A percentile compares a stretch with the other conserved stretches of the same genome.
These are phyloP conservation scores for Cystofilobasidium ferigula DNA, from an alignment of 768 basidiomycete species.

Conservation along the genomic window DNA sequence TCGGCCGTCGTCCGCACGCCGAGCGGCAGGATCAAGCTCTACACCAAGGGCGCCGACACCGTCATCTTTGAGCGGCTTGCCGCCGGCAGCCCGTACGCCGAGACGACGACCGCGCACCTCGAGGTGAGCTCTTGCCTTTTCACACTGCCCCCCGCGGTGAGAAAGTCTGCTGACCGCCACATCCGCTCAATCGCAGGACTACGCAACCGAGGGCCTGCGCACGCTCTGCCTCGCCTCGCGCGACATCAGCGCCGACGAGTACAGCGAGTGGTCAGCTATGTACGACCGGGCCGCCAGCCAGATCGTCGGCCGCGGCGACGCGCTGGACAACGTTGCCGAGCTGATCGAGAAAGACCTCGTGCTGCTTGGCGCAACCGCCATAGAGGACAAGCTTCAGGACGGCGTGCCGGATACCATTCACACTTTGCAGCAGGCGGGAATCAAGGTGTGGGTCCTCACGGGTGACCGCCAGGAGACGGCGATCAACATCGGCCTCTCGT, in stretches of 20 bases:
- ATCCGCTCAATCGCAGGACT: constrained; percentile 48
- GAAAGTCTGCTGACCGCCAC: neutral
- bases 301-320: constrained; percentile 79
- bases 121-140: constrained; percentile 50
- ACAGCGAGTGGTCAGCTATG: constrained; percentile 72
- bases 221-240: constrained; percentile 94
- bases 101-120: constrained; percentile 75
- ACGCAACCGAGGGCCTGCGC: constrained; percentile 90
- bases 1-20: constrained; percentile 81
- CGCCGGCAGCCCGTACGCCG: constrained; percentile 62
- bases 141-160: neutral
- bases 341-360: constrained; percentile 89
- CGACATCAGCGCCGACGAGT: constrained; percentile 82
- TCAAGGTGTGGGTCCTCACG: constrained; percentile 98
- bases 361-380: constrained; percentile 88
- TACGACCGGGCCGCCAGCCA: constrained; percentile 90
- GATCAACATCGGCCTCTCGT: constrained; percentile 97
- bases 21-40: constrained; percentile 84
- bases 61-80: constrained; percentile 90
- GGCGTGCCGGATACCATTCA: constrained; percentile 98
- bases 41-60: constrained; percentile 94
- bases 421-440: constrained; percentile 92
- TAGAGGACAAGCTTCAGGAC: constrained; percentile 97
- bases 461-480: constrained; percentile 98
- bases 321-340: constrained; percentile 86